Evolutionary conservation across 169 alveolate genomes (phyloP), one percentile per base, ranked within the genome.

Genomic region (Plasmodium fragile): DNA sequence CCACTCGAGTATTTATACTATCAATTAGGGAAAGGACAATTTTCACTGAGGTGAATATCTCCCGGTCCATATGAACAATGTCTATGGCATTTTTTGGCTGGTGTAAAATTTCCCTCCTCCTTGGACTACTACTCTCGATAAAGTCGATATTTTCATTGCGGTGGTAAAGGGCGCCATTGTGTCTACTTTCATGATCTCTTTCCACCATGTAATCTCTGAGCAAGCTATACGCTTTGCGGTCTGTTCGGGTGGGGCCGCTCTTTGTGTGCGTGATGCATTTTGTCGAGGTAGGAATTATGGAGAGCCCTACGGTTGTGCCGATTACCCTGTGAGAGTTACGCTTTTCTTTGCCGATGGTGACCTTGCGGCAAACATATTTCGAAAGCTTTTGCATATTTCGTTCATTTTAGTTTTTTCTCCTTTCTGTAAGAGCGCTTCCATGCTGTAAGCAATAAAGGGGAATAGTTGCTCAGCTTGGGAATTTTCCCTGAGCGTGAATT

Each of bases 311-410:
- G n/a, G 28, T 13, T 65, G 75, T 65, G 75, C n/a, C 6, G 36
- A 65, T 65, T 18, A 28, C 41, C 36, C 75, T 65, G n/a, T 65
- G 75, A 8, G 41, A 16, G 75, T 65, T 65, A 18, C 75, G 3
- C n/a, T 77, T 85, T 10, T 77, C 83, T 18, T 30, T 34, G 45
- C 16, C 22, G 69, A 52, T 52, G 65, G 75, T 52, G 65, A 85
- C 80, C 45, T 85, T 45, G n/a, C 28, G 83, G 82, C 36, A 52
- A 7, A 43, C 85, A 75, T 85, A 18, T 85, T 85, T 85, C 55
- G 83, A 85, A 75, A 85, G 79, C 16, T 85, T 85, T 85, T 32
- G 93, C 93, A 85, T 85, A 85, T 85, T 84, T 84, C 69, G 78
- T n/a, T 84, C 93, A 84, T 84, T 73, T 84, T 84, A 80, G 22